phyloP scores from a whole-genome alignment of 352 stramenopile species.

The Phytophthora pluvialis region DNA sequence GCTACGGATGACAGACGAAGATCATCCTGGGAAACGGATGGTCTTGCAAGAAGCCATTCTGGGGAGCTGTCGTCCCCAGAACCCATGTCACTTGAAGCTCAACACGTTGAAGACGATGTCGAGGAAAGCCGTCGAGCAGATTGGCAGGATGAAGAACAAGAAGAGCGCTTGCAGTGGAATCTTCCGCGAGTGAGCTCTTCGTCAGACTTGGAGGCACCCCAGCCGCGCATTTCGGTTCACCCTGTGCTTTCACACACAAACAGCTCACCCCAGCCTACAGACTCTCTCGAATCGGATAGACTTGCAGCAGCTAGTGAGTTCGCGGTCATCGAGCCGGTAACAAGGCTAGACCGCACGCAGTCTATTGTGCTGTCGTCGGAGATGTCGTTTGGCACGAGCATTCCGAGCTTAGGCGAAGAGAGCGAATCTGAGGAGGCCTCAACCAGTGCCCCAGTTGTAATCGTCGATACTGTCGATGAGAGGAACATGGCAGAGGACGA shows the following conservation, averaged over 20 bases:
- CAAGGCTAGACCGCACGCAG: conserved; percentile 15
- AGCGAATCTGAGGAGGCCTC: conserved; percentile 19
- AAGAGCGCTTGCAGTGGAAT: conserved; percentile 6
- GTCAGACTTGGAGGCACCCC: conserved; percentile 4
- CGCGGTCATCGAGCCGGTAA: not conserved
- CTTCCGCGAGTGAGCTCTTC: conserved; percentile 13
- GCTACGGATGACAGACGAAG: not conserved
- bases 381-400: conserved; percentile 50
- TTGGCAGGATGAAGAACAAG: conserved; percentile 8
- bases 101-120: not conserved
- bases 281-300: conserved; percentile 25
- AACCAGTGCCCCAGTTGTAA: conserved; percentile 3
- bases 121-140: not conserved
- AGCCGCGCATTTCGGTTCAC: not conserved
- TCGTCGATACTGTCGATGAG: not conserved
- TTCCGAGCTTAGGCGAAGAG: conserved; percentile 47
- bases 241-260: not conserved
- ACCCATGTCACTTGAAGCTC: not conserved
- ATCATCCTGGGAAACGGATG: not conserved
- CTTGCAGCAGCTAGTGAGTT: conserved; percentile 18
- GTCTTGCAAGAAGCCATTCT: conserved; percentile 10
- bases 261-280: conserved; percentile 2
- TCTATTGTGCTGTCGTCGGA: conserved; percentile 51
- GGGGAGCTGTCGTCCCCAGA: not conserved
- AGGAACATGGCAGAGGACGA: not conserved